Conservation (phyloP, 2,329 filamentous ascomycete genomes). For the Monilinia laxa region DNA sequence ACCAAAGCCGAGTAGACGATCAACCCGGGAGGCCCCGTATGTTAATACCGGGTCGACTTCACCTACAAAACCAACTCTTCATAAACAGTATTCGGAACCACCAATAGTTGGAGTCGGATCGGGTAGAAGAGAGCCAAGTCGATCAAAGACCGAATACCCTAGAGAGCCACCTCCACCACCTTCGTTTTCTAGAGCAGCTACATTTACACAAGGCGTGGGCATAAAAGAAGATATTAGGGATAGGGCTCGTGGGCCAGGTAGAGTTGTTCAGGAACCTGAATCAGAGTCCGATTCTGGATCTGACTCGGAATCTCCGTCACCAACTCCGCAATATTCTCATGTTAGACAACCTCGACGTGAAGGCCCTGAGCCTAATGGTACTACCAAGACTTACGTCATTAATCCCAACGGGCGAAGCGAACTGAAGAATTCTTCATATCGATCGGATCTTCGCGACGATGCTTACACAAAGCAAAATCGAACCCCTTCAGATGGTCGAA, state of each 20-base stretch:
- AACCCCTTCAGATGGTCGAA: slow-evolving; percentile 32
- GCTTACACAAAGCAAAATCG: slow-evolving; percentile 31
- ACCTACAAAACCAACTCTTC: slow-evolving; percentile 33
- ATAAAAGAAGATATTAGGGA: slow-evolving; percentile 24
- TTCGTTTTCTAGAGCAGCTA: slow-evolving; percentile 35
- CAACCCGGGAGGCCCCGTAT: slow-evolving; percentile 26
- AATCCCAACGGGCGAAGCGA: slow-evolving; percentile 32
- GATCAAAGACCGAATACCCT: slow-evolving; percentile 38
- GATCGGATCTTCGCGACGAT: slow-evolving; percentile 29
- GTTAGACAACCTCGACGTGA: slow-evolving; percentile 23
- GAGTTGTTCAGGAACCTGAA: slow-evolving; percentile 20
- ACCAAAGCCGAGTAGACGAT: slow-evolving; percentile 23
- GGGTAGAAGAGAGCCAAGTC: slow-evolving; percentile 33
- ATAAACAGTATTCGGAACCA: slow-evolving; percentile 37
- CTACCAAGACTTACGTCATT: slow-evolving; percentile 26
- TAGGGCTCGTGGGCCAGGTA: slow-evolving; percentile 31
- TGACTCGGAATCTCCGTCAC: slow-evolving; percentile 19
- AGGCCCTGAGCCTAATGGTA: slow-evolving; percentile 30
- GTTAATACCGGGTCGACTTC: slow-evolving; percentile 35
- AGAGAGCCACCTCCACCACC: slow-evolving; percentile 31
- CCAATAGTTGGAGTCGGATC: slow-evolving; percentile 27
- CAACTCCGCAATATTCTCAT: slow-evolving; percentile 19
- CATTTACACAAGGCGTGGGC: slow-evolving; percentile 30
- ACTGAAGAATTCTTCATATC: slow-evolving; percentile 24
- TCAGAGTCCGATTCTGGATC: slow-evolving; percentile 19